Base-by-base conservation (phyloP, 441 rosid genomes). In the Gossypium aridum region DNA sequence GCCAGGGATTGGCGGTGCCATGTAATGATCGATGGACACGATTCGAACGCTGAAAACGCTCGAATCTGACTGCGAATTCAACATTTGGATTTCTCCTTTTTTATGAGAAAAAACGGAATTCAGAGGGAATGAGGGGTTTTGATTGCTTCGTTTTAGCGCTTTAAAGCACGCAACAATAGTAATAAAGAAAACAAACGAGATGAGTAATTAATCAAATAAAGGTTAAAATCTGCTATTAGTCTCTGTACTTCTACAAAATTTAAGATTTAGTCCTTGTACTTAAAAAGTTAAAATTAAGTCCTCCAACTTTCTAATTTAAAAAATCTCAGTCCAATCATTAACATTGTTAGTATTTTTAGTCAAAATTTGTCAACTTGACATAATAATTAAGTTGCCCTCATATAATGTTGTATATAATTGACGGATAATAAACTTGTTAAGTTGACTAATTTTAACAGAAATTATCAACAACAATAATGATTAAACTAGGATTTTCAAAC, bases 11-110 rank as follows among this genome's bases (percentile, higher is more conserved):
- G 98, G 99, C 74, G 90, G 85, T 75, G 97, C 86, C 97, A 89
- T 89, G 85, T 89, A 93, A 75, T 89, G 87, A 77, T 93, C 98
- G 63, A 96, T 87, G 6, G 97, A 81, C 20, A 94, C 97, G 53
- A 92, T 91, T 65, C 98, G 90, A 26, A 91, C 81, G 37, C 96
- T 93, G 86, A 93, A 95, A 70, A 90, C 64, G 64, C 73, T 86
- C 64, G 89, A 80, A 73, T 74, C 77, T 68, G 85, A 53, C 86
- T 61, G 89, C 72, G 89, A 85, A 80, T 81, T 80, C 64, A 78
- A 79, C 93, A 88, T 88, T 31, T 34, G n/a, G 69, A 57, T 66
- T 57, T 72, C 34, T 28, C 12, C 23, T 14, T 34, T 64, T 19
- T 68, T 39, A 12, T 28, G 71, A 26, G 4, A 71, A 49, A 8